Base-by-base conservation (phyloP, 345 rosid genomes). In the Gossypium turneri region DNA sequence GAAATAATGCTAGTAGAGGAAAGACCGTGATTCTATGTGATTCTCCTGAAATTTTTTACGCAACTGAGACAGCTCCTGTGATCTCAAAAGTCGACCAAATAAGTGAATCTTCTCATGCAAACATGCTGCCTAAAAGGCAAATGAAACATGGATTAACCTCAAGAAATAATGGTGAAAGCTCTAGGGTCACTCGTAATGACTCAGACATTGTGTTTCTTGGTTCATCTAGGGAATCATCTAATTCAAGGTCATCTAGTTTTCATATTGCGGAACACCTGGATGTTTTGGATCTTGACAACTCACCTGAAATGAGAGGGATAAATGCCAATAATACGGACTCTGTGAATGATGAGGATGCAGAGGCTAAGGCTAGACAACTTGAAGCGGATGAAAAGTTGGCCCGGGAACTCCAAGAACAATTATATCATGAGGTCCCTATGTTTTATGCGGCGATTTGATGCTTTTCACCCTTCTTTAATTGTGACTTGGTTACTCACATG, bases 381-480 rank as follows among this genome's bases (percentile, higher is more conserved):
- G 97, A 93, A 85, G 99, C 91, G 17, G 99, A 95, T 86, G 97
- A 92, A 84, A 82, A 75, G 48, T 67, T 95, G 79, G 99, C 98
- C 64, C 91, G 86, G 80, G 96, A 87, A 81, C 88, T 95, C 77
- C 99, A 95, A 87, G 97, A 93, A 79, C 91, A 90, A 80, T 71
- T 95, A 51, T 93, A 93, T 79, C 84, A 84, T 62, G 99, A 93
- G 80, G 57, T 75, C 0, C 79, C 84, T 8, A 13, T 79, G 65
- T 69, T 75, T 57, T 84, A 80, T 29, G 71, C 66, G 84, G 68
- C 20, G 88, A 27, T 19, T 34, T 48, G 27, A 70, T 29, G 48
- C 75, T 29, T 75, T 76, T n/a, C 6, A 34, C n/a, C 48, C 66
- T 55, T 47, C 12, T 65, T 70, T n/a, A 64, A 11, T 60, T 41